phyloP scores from a whole-genome alignment of 352 stramenopile species.

The Globisporangium nagaii region DNA sequence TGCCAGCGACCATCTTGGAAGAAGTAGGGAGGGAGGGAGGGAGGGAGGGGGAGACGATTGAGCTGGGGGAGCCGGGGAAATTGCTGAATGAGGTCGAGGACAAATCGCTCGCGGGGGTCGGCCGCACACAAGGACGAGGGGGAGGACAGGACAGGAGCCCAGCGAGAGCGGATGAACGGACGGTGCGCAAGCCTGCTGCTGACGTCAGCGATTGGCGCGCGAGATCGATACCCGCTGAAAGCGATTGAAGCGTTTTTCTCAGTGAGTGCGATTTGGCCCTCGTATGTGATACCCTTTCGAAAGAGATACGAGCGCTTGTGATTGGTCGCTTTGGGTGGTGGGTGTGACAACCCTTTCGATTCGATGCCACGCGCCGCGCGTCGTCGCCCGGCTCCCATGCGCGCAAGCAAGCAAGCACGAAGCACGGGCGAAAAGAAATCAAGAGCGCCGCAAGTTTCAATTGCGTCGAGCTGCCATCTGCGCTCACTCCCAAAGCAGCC shows the following conservation, averaged over 20 bases:
- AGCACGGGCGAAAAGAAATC: too few species aligned
- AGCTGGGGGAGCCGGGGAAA: slow-evolving; percentile 30
- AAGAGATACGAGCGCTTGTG: neutral
- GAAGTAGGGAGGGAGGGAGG: slow-evolving; percentile 1
- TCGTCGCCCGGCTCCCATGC: too few species aligned
- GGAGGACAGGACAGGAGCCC: neutral
- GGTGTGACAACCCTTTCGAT: slow-evolving; percentile 2
- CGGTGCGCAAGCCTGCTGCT: slow-evolving; percentile 7
- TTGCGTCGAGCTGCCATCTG: too few species aligned
- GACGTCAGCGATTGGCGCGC: neutral
- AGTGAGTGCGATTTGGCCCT: neutral
- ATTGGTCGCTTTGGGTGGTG: slow-evolving; percentile 2
- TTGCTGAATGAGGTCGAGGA: slow-evolving; percentile 52
- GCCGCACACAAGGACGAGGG: neutral
- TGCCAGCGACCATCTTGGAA: slow-evolving; percentile 48
- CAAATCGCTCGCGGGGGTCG: neutral
- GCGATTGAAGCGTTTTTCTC: neutral
- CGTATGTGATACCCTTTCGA: neutral
- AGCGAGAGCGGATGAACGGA: slow-evolving; percentile 2
- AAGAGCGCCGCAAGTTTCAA: too few species aligned
- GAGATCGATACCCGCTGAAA: neutral
- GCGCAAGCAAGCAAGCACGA: too few species aligned
- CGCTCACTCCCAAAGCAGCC: too few species aligned
- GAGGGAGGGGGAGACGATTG: slow-evolving; percentile 1
- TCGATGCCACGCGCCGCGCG: neutral